These are phyloP conservation scores for Tolypocladium cylindrosporum DNA, from an alignment of 2,329 filamentous ascomycete genomes.

Conservation along the genomic window DNA sequence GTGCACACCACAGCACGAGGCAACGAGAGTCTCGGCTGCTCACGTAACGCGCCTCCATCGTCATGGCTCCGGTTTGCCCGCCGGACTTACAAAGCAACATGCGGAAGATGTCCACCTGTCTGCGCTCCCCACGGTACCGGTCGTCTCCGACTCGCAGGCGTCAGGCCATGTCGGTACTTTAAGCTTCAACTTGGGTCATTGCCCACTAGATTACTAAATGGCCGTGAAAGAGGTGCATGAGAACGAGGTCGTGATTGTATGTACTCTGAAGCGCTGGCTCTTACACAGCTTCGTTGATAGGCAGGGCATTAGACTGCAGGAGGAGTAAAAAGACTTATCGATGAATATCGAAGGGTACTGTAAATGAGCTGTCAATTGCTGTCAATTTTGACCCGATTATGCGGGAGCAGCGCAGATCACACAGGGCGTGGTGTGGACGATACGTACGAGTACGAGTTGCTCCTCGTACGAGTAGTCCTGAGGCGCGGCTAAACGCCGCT, in stretches of 20 bases:
- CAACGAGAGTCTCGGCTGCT: neutral
- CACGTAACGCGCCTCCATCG: neutral
- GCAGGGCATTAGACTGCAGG: too few species aligned
- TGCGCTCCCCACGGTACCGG: neutral
- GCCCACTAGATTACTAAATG: neutral
- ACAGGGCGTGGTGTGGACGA: too few species aligned
- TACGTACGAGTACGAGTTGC: too few species aligned
- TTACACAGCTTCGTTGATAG: neutral
- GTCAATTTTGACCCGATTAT: too few species aligned
- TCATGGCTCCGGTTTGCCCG: neutral
- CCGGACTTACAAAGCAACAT: neutral
- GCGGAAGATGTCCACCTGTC: neutral
- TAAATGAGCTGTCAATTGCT: too few species aligned
- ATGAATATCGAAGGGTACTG: too few species aligned
- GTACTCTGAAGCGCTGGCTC: neutral
- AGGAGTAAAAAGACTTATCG: too few species aligned
- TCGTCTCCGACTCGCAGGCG: neutral
- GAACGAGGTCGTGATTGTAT: too few species aligned
- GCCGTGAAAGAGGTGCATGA: too few species aligned
- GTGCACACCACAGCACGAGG: neutral
- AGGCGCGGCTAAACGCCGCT: conserved; percentile 17
- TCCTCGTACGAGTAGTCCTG: too few species aligned
- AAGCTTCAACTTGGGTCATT: neutral
- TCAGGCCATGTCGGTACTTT: neutral
- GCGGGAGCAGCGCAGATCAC: too few species aligned